Percentiles rank a stretch among this genome's conserved stretches.
These are phyloP conservation scores for Claviceps sp. DNA, from an alignment of 2,329 filamentous ascomycete species.

Conservation along the genomic window DNA sequence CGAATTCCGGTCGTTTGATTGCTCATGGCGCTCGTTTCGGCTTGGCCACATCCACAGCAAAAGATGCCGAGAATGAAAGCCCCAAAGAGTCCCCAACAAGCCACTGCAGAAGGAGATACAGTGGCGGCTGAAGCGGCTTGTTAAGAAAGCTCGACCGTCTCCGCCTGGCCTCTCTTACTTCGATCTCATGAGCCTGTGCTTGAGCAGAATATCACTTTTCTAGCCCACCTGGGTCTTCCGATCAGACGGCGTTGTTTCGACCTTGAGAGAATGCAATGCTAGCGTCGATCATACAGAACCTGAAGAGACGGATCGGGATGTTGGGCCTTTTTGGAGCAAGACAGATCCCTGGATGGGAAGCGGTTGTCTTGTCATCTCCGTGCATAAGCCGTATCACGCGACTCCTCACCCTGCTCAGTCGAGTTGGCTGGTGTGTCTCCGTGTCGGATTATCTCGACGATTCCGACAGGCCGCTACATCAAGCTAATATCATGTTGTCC, in stretches of 20 bases:
- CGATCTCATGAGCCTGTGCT: background rate
- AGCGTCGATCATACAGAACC: conserved; percentile 2
- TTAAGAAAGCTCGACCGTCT: conserved; percentile 2
- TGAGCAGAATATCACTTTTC: conserved; percentile 7
- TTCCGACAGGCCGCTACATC: background rate
- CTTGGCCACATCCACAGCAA: background rate
- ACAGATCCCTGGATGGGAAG: conserved; percentile 10
- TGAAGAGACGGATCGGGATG: conserved; percentile 2
- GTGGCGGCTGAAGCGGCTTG: conserved; percentile 1
- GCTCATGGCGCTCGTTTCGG: background rate
- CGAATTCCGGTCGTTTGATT: background rate
- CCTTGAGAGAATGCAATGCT: conserved; percentile 1
- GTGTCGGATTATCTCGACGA: background rate
- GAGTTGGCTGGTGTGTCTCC: background rate
- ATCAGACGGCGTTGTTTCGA: conserved; percentile 5
- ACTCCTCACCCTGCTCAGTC: conserved; percentile 3
- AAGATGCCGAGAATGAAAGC: background rate
- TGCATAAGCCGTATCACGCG: conserved; percentile 9
- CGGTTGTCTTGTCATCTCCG: conserved; percentile 6
- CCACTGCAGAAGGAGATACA: conserved; percentile 2
- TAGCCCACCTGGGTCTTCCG: conserved; percentile 1
- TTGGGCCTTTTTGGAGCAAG: background rate
- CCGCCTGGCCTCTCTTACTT: background rate
- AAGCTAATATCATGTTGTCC: background rate
- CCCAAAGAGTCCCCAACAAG: background rate